A percentile compares a stretch with the other conserved stretches of the same genome.
Evolutionary conservation across 2,329 filamentous ascomycete species (phyloP).

Genomic region (Clarireedia hainanense): DNA sequence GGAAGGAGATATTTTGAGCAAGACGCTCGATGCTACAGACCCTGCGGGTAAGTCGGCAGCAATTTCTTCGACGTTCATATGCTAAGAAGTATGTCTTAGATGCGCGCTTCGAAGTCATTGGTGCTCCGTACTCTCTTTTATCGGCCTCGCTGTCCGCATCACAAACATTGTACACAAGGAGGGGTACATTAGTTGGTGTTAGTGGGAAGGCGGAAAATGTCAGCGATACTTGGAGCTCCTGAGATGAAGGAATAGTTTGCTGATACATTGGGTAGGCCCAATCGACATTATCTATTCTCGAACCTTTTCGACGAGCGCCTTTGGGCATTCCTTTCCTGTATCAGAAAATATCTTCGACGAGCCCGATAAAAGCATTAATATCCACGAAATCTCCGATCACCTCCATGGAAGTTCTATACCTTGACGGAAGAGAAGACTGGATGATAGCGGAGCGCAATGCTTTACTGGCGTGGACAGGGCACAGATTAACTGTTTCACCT

Average conservation of each 20-base stretch:
- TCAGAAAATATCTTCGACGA: conserved; percentile 80
- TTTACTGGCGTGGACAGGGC: conserved; percentile 92
- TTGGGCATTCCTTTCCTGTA: conserved; percentile 93
- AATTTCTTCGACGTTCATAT: conserved; percentile 1
- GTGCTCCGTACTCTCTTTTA: conserved; percentile 84
- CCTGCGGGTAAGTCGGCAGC: conserved; percentile 16
- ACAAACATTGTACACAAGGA: conserved; percentile 84
- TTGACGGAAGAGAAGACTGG: conserved; percentile 95
- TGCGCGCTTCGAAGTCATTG: conserved; percentile 89
- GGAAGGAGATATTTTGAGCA: conserved; percentile 48
- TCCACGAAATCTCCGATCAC: conserved; percentile 80
- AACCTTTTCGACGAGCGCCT: conserved; percentile 70
- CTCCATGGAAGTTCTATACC: conserved; percentile 77
- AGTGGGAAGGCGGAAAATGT: conserved; percentile 90
- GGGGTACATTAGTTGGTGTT: conserved; percentile 83
- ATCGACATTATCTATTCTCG: conserved; percentile 80
- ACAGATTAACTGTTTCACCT: conserved; percentile 70
- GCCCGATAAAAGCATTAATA: conserved; percentile 80
- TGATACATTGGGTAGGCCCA: conserved; percentile 51
- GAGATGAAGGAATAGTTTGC: conserved; percentile 2
- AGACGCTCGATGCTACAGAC: conserved; percentile 33
- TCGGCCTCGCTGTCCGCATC: conserved; percentile 90
- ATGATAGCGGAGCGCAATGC: conserved; percentile 82
- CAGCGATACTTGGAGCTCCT: conserved; percentile 24
- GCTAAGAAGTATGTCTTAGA: conserved; percentile 44